Evolutionary conservation across 306 rosid species (phyloP).

Genomic region (Crataegus laevigata): DNA sequence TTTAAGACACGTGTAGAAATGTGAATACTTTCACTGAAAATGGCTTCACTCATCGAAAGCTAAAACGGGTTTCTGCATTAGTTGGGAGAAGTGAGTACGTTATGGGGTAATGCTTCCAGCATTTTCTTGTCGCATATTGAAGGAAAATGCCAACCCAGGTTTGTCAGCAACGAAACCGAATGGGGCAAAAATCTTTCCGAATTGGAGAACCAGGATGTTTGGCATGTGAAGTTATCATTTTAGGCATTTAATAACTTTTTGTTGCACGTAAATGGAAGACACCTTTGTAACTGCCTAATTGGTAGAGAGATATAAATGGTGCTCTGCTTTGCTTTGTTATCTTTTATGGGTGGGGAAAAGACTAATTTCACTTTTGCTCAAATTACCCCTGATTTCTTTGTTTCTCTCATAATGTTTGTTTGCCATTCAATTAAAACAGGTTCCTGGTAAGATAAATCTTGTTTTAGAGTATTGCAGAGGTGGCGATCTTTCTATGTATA

Average conservation of each 20-base stretch:
- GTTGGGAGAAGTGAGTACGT: neutral
- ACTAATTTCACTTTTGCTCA: neutral
- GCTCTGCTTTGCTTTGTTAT: neutral
- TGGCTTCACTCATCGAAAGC: neutral
- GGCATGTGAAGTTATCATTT: neutral
- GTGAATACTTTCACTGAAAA: neutral
- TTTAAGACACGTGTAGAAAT: neutral
- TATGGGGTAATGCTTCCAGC: neutral
- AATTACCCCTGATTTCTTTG: neutral
- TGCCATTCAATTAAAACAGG: conserved; percentile 43
- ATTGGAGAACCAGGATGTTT: neutral
- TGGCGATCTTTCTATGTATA: conserved; percentile 84
- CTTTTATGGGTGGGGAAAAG: neutral
- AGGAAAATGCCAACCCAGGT: neutral
- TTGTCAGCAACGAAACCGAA: neutral
- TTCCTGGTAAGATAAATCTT: conserved; percentile 90
- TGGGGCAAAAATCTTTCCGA: neutral
- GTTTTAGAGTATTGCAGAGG: conserved; percentile 94
- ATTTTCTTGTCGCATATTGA: neutral
- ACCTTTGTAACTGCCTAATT: neutral
- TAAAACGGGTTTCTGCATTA: neutral
- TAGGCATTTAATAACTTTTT: neutral
- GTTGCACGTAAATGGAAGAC: neutral
- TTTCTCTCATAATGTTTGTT: neutral
- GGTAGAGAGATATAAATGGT: neutral